phyloP scores from a whole-genome alignment of 2,329 filamentous ascomycete genomes.

The Samsoniella hepiali region DNA sequence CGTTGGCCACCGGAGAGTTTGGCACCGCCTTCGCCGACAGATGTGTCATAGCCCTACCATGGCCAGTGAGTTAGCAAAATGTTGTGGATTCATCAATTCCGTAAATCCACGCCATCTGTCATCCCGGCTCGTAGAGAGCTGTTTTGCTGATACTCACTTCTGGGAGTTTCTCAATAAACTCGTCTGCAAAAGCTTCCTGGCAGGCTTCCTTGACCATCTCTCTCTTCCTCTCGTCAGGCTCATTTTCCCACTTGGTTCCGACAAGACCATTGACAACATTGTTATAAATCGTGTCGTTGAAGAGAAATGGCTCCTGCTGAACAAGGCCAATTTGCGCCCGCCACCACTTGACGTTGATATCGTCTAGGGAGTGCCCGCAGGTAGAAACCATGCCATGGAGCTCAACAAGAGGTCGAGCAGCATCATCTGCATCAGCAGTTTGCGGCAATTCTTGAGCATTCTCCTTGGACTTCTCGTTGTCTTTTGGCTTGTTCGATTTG shows the following conservation, averaged over 20 bases:
- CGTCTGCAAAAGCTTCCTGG: conserved; percentile 64
- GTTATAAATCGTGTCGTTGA: conserved; percentile 61
- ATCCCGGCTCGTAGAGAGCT: too few species aligned
- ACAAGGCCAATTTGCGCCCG: conserved; percentile 61
- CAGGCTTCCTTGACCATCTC: conserved; percentile 62
- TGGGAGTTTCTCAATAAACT: conserved; percentile 65
- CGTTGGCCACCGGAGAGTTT: conserved; percentile 78
- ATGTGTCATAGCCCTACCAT: conserved; percentile 59
- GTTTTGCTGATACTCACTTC: conserved; percentile 34
- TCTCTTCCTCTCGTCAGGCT: conserved; percentile 52
- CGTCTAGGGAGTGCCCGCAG: conserved; percentile 51
- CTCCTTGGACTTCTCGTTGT: conserved; percentile 23
- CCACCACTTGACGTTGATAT: conserved; percentile 63
- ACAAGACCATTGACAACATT: conserved; percentile 61
- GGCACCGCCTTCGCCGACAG: conserved; percentile 73
- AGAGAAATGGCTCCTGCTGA: conserved; percentile 66
- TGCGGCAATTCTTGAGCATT: neutral
- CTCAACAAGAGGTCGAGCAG: conserved; percentile 42
- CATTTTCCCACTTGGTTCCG: conserved; percentile 49
- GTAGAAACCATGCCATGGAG: conserved; percentile 48
- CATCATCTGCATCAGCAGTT: conserved; percentile 27
- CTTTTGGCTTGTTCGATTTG: conserved; percentile 35
- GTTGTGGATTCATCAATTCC: too few species aligned
- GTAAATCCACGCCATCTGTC: too few species aligned
- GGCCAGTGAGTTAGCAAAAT: too few species aligned